Conservation (phyloP, 768 basidiomycete species). For the Naematelia encephala region DNA sequence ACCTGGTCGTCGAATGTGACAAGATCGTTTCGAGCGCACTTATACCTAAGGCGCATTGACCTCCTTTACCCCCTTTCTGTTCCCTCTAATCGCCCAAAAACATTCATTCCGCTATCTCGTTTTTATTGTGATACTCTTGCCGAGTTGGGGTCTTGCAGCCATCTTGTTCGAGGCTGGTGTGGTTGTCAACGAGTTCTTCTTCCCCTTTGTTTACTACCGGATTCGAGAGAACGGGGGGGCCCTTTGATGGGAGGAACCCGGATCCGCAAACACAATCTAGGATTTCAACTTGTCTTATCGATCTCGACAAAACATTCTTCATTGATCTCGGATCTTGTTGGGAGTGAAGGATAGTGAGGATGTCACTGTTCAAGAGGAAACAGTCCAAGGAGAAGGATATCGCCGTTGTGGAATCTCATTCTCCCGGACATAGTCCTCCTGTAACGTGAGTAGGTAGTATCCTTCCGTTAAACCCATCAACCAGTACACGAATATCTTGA, state of each 20-base stretch:
- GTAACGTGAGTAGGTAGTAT: slow-evolving; percentile 37
- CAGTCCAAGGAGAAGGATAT: slow-evolving; percentile 44
- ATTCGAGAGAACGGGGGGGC: background rate
- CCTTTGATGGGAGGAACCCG: background rate
- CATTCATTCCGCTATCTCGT: background rate
- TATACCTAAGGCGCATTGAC: background rate
- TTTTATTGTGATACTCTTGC: too few relatives aligned
- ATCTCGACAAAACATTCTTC: too few relatives aligned
- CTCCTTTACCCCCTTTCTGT: background rate
- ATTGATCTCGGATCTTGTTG: too few relatives aligned
- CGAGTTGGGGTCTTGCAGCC: too few relatives aligned
- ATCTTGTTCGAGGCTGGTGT: too few relatives aligned
- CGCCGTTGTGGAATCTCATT: background rate
- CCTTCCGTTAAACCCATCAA: too few relatives aligned
- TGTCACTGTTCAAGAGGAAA: slow-evolving; percentile 46
- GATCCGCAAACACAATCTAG: background rate
- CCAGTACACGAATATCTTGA: too few relatives aligned
- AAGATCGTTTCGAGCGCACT: background rate
- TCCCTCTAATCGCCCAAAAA: background rate
- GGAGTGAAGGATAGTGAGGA: too few relatives aligned
- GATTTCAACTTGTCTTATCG: too few relatives aligned
- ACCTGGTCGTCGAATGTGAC: background rate
- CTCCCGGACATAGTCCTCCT: slow-evolving; percentile 20
- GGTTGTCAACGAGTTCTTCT: too few relatives aligned
- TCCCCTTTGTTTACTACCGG: background rate